Evolutionary conservation across 1,284 basidiomycete species (phyloP), one percentile per base, ranked within the genome.

Genomic region (Ganoderma meredithae): DNA sequence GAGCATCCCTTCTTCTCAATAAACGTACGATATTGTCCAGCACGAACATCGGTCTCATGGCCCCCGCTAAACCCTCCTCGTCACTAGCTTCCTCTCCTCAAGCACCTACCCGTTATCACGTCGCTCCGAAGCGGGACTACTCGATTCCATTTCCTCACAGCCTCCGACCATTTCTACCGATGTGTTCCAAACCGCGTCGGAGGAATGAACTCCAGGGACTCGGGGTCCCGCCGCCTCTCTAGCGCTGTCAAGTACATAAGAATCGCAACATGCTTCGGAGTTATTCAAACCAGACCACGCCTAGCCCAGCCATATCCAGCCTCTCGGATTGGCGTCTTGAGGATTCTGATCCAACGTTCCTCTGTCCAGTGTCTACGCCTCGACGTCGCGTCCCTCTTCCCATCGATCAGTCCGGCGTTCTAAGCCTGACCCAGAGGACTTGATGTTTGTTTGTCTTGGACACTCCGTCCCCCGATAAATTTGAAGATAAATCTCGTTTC

Each of bases 281-380:
- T 22, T 13, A 4, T 25, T 12, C 22, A 22, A 49, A 49, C 22
- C 7, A 44, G 15, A 22, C 25, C 22, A 22, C 47, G 47, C 10
- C 47, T 22, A 22, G 10, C 12, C 22, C 47, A 52, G 22, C n/a
- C 22, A 52, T 4, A 25, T 25, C 47, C 47, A 22, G 47, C 47
- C 22, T 13, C n/a, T 49, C n/a, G 47, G 47, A 52, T 52, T 52
- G 47, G 47, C 47, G 47, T 52, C 47, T 52, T 52, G 22, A 10
- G 9, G 22, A 10, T 52, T 25, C 47, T 52, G 47, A 52, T 52
- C 22, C 12, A 52, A 52, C 47, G 1, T 25, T 52, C 47, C 12
- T 52, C 22, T 22, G 47, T 52, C 47, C 12, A 12, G 13, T 39
- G 31, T 31, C 31, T 3, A 39, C 36, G 22, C 22, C 22, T 52